Base-by-base conservation (phyloP, 345 rosid genomes). In the Kandelia obovata region DNA sequence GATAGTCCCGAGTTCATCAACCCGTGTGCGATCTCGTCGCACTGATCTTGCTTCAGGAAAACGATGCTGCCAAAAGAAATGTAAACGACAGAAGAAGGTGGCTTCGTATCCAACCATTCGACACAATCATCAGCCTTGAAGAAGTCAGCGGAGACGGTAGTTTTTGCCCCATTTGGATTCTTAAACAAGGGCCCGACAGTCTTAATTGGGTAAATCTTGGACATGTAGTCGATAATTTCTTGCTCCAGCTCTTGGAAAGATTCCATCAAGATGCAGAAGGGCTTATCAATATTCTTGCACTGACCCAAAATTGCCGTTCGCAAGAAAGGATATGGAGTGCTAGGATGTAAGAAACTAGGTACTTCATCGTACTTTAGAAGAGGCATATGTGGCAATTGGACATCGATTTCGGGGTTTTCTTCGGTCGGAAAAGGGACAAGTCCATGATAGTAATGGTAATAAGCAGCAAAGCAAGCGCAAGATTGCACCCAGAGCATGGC, bases 401-500 rank as follows among this genome's bases (percentile, higher is more conserved):
- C 94, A 7, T 88, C 83, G n/a, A 71, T 74, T 65, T 84, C 83
- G 7, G 87, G 89, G 0, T 85, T 81, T 21, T 71, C 61, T 67
- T 86, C 75, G 0, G 47, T 79, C 4, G 98, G 98, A 69, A 94
- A 94, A 0, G 79, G 72, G 11, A 77, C 84, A 23, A 82, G 76
- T 7, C 74, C 73, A 52, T 86, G 84, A 71, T 68, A 70, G 76
- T 76, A 89, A 75, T 89, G 84, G 55, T 89, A 94, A 67, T 94
- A 94, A 27, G 89, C 71, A 0, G 91, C 76, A 39, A 94, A 88
- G 70, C 89, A 85, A 0, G 95, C 96, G 7, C 91, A 89, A 8
- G 98, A 91, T 49, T 94, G 97, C 19, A 94, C 92, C 98, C 97
- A 94, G 5, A 94, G 92, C 79, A 91, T 73, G 1, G 97, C 97